Conservation (phyloP, 139 green algal genomes). For the Nannochloris sp. region DNA sequence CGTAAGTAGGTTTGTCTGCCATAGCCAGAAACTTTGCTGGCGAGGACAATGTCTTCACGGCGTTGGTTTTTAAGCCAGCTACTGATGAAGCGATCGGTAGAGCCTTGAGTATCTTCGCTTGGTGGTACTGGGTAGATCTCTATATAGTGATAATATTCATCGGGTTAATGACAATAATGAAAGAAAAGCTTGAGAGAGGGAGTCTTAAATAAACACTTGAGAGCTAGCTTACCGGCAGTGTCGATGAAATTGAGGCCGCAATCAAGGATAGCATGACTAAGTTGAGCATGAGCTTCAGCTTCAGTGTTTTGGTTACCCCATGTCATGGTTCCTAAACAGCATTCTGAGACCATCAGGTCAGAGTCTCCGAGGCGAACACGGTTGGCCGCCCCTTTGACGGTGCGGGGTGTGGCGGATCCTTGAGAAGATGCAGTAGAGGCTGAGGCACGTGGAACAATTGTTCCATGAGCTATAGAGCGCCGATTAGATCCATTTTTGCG, state of each 20-base stretch:
- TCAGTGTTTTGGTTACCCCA: conserved; percentile 73
- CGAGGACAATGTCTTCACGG: conserved; percentile 69
- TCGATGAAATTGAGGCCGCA: conserved; percentile 86
- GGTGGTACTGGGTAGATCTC: conserved; percentile 77
- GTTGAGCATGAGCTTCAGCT: conserved; percentile 47
- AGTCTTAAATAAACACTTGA: conserved; percentile 9
- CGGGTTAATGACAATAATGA: background rate
- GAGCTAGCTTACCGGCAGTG: too few relatives aligned
- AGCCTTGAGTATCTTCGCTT: conserved; percentile 51
- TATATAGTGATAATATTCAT: too few relatives aligned
- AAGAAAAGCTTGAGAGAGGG: background rate
- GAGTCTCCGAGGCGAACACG: conserved; percentile 9
- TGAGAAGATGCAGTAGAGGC: too few relatives aligned
- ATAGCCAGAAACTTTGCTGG: conserved; percentile 79
- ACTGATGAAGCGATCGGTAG: conserved; percentile 76
- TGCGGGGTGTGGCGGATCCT: too few relatives aligned
- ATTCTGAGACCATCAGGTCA: conserved; percentile 21
- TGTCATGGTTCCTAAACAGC: conserved; percentile 75
- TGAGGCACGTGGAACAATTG: too few relatives aligned
- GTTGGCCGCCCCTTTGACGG: background rate
- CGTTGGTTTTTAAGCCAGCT: conserved; percentile 65
- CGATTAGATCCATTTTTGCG: background rate
- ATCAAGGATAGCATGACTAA: conserved; percentile 44
- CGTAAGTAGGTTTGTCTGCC: conserved; percentile 47
- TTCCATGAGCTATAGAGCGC: too few relatives aligned